Percentiles rank a stretch among this genome's conserved stretches.
These are phyloP conservation scores for Noccaea bulbosa DNA, from an alignment of 345 rosid species.

Conservation along the genomic window DNA sequence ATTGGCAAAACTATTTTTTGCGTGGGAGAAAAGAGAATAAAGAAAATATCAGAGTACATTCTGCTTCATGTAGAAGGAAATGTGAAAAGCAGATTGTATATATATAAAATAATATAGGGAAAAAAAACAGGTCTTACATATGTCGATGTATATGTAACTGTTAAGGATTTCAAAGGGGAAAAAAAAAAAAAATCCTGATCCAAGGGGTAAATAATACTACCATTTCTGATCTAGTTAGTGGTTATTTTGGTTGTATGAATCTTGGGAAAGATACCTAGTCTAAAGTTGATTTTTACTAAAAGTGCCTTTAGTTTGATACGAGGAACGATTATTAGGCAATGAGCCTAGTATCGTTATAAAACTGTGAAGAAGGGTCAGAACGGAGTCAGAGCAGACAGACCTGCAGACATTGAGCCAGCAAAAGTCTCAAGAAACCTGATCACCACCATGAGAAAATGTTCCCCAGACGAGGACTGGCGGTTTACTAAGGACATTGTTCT, in stretches of 20 bases:
- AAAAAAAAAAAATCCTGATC: background rate
- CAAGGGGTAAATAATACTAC: background rate
- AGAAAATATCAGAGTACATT: slow-evolving; percentile 10
- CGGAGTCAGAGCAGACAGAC: slow-evolving; percentile 43
- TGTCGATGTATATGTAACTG: background rate
- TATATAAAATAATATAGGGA: background rate
- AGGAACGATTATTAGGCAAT: background rate
- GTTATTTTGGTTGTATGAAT: slow-evolving; percentile 13
- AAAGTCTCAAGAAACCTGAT: slow-evolving; percentile 95
- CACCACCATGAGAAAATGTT: slow-evolving; percentile 75
- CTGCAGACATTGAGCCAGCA: slow-evolving; percentile 95
- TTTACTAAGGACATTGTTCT: slow-evolving; percentile 90
- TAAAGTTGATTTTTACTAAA: background rate
- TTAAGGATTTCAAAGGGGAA: background rate
- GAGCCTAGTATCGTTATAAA: slow-evolving; percentile 16
- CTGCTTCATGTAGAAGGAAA: slow-evolving; percentile 7
- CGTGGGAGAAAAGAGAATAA: background rate
- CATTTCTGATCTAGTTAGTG: background rate
- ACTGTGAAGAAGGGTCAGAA: background rate
- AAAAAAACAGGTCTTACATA: slow-evolving; percentile 5
- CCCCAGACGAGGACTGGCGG: slow-evolving; percentile 60
- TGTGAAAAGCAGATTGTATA: background rate
- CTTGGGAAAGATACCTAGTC: slow-evolving; percentile 5
- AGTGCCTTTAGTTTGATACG: slow-evolving; percentile 12
- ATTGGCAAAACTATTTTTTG: slow-evolving; percentile 7